Percentiles rank a stretch among this genome's conserved stretches.
phyloP scores from a whole-genome alignment of 1,284 basidiomycete genomes.

The Ustilago lituana region DNA sequence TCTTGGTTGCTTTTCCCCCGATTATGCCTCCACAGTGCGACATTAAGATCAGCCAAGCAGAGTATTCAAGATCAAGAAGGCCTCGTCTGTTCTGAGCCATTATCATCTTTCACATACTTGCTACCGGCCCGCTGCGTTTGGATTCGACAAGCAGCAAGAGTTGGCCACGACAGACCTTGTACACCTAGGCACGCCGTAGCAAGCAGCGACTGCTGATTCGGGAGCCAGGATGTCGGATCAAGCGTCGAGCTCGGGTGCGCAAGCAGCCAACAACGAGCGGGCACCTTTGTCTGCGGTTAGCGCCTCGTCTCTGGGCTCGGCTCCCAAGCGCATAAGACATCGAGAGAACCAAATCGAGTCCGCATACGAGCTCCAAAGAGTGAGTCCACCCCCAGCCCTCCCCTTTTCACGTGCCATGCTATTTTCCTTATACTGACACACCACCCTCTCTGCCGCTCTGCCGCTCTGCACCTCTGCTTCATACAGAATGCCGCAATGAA shows the following conservation, averaged over 20 bases:
- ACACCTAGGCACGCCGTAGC: no score
- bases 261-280: constrained; percentile 11
- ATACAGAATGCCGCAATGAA: constrained; percentile 54
- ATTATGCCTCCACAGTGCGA: constrained; percentile 38
- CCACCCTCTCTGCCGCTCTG: no score
- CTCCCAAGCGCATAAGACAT: constrained; percentile 51
- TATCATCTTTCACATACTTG: no score
- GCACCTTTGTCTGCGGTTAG: constrained; percentile 30
- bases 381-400: constrained; percentile 14
- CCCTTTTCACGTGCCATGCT: background rate
- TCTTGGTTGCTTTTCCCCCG: no score
- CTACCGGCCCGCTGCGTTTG: no score
- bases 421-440: no score
- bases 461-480: no score
- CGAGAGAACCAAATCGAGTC: constrained; percentile 54
- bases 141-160: no score
- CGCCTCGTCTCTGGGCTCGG: constrained; percentile 31
- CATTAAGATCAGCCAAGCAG: constrained; percentile 2
- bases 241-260: constrained; percentile 5
- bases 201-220: no score
- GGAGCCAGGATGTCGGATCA: constrained; percentile 19
- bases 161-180: no score
- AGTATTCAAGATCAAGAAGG: no score
- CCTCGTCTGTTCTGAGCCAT: no score
- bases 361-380: constrained; percentile 58